phyloP scores from a whole-genome alignment of 805 yeast genomes.

The Saturnispora hagleri region DNA sequence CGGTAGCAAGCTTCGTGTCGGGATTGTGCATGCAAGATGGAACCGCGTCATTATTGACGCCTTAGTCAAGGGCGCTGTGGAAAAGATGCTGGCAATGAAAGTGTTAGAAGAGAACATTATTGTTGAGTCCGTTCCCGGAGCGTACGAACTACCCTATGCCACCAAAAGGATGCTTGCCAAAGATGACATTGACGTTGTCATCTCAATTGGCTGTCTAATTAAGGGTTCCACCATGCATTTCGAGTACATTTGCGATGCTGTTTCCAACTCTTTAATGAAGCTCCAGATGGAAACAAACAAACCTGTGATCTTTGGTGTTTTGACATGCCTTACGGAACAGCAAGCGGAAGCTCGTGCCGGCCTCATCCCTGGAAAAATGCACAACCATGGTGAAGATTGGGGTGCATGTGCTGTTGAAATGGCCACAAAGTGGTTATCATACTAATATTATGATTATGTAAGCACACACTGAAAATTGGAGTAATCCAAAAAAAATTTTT shows the following conservation, averaged over 20 bases:
- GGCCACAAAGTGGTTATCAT: conserved; percentile 39
- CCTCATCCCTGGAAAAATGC: conserved; percentile 60
- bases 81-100: conserved; percentile 50
- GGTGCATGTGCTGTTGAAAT: conserved; percentile 98
- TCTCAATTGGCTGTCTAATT: conserved; percentile 90
- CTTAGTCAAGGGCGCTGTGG: conserved; percentile 68
- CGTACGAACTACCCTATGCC: conserved; percentile 88
- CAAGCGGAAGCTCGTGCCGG: conserved; percentile 95
- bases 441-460: background rate
- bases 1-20: conserved; percentile 36
- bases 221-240: conserved; percentile 98
- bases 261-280: conserved; percentile 75
- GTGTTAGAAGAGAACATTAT: conserved; percentile 70
- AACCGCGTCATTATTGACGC: conserved; percentile 68
- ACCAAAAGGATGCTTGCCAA: conserved; percentile 44
- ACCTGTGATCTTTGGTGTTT: conserved; percentile 89
- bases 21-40: conserved; percentile 96
- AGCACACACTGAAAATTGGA: background rate
- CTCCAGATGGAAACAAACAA: conserved; percentile 57
- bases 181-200: conserved; percentile 65
- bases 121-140: conserved; percentile 87
- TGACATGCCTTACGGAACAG: conserved; percentile 88
- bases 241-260: conserved; percentile 91
- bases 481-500: background rate
- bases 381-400: conserved; percentile 98